Evolutionary conservation across 2,329 filamentous ascomycete species (phyloP).

Genomic region (Purpureocillium takamizusanense): DNA sequence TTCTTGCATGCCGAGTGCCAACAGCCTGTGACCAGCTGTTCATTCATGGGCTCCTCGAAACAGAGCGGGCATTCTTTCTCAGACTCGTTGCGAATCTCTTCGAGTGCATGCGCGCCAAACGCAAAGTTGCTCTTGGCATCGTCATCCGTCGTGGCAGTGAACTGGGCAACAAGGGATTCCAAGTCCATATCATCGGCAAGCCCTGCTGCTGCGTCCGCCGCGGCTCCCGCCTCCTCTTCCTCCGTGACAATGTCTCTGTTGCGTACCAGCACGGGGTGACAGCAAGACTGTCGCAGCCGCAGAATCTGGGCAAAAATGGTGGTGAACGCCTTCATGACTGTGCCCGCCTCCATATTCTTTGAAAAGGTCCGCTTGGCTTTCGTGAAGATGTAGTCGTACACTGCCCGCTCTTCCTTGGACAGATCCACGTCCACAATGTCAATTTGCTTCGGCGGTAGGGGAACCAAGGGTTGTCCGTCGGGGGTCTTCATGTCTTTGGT

Average conservation of each 20-base stretch:
- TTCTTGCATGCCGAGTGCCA: conserved; percentile 97
- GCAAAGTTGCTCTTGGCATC: conserved; percentile 48
- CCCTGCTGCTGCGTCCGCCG: conserved; percentile 70
- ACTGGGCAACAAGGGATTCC: conserved; percentile 72
- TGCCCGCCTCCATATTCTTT: conserved; percentile 82
- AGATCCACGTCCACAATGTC: conserved; percentile 85
- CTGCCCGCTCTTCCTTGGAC: conserved; percentile 73
- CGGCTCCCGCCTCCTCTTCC: conserved; percentile 68
- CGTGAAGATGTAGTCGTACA: conserved; percentile 85
- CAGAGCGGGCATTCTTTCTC: conserved; percentile 90
- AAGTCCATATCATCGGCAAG: conserved; percentile 95
- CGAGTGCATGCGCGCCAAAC: conserved; percentile 80
- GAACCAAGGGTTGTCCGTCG: conserved; percentile 64
- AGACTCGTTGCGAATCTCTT: conserved; percentile 84
- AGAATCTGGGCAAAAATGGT: conserved; percentile 97
- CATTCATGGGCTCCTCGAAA: conserved; percentile 88
- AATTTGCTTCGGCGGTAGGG: conserved; percentile 70
- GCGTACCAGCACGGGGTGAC: conserved; percentile 81
- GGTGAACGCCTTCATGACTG: conserved; percentile 88
- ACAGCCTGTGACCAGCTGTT: conserved; percentile 89
- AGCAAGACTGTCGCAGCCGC: conserved; percentile 85
- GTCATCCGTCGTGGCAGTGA: conserved; percentile 60
- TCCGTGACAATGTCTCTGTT: conserved; percentile 80
- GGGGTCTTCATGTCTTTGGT: conserved; percentile 99
- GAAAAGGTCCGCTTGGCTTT: conserved; percentile 78